Percentiles rank a stretch among this genome's conserved stretches.
Evolutionary conservation across 73 alveolate genomes (phyloP).

Genomic region (Paramecium octaurelia): DNA sequence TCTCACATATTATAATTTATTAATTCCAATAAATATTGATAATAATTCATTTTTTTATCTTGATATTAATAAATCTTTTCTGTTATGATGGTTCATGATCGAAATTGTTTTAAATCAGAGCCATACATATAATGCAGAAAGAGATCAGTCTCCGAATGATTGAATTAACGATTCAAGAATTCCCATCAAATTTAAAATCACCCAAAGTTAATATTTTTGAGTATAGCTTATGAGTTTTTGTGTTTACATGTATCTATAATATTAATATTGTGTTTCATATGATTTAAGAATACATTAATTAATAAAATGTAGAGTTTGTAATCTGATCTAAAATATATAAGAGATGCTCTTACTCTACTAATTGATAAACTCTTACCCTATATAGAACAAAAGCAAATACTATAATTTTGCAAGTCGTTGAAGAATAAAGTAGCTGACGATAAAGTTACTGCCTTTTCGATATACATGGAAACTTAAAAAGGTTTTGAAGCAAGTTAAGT

Average conservation of each 20-base stretch:
- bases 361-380: not conserved
- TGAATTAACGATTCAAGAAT: not conserved
- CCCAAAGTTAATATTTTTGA: not conserved
- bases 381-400: not conserved
- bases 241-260: not conserved
- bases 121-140: not conserved
- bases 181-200: too few relatives aligned
- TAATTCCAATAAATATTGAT: too few relatives aligned
- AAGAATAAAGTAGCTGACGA: not conserved
- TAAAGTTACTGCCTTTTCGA: not conserved
- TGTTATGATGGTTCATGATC: not conserved
- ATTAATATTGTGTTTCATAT: not conserved
- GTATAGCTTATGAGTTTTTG: too few relatives aligned
- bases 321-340: not conserved
- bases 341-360: not conserved
- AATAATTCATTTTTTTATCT: not conserved
- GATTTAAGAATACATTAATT: not conserved
- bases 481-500: not conserved
- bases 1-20: too few relatives aligned
- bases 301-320: not conserved
- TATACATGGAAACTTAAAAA: not conserved
- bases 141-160: not conserved
- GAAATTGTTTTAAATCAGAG: not conserved
- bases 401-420: not conserved
- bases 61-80: not conserved